phyloP scores from a whole-genome alignment of 192 early-diverging fungal genomes.

The Gamsiella multidivaricata region DNA sequence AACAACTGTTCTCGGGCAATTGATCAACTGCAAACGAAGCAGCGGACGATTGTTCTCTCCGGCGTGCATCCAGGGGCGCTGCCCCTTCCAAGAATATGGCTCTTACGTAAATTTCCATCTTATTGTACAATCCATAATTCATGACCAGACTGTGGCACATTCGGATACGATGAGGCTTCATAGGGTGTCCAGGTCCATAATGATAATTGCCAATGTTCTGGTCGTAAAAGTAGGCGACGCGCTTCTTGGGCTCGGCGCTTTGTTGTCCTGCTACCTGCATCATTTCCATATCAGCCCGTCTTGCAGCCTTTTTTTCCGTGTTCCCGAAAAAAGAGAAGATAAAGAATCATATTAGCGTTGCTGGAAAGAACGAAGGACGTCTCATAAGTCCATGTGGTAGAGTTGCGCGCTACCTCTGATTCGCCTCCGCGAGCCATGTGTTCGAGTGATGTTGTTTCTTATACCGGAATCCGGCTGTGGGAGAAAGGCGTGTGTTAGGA shows the following conservation, averaged over 20 bases:
- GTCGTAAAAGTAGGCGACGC: conserved; percentile 74
- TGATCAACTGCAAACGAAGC: too few species aligned
- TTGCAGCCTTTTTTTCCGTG: too few species aligned
- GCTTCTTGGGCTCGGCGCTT: conserved; percentile 62
- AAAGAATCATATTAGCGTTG: not conserved
- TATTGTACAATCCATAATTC: conserved; percentile 92
- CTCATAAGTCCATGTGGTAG: too few species aligned
- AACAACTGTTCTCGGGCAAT: too few species aligned
- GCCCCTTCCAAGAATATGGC: too few species aligned
- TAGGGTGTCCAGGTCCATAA: conserved; percentile 90
- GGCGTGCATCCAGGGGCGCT: too few species aligned
- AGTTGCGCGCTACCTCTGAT: conserved; percentile 11
- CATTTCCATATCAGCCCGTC: conserved; percentile 1
- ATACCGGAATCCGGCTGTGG: not conserved
- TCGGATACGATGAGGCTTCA: conserved; percentile 97
- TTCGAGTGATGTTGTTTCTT: not conserved
- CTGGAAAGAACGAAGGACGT: too few species aligned
- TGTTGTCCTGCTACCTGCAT: conserved; percentile 40
- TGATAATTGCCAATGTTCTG: conserved; percentile 74
- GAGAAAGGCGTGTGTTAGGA: not conserved
- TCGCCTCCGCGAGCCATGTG: conserved; percentile 19
- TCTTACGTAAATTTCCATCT: conserved; percentile 84
- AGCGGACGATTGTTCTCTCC: too few species aligned
- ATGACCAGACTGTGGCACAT: conserved; percentile 94
- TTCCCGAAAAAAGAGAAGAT: not conserved